Evolutionary conservation across 2,329 filamentous ascomycete genomes (phyloP), one percentile per base, ranked within the genome.

Genomic region (Fusarium irregulare): DNA sequence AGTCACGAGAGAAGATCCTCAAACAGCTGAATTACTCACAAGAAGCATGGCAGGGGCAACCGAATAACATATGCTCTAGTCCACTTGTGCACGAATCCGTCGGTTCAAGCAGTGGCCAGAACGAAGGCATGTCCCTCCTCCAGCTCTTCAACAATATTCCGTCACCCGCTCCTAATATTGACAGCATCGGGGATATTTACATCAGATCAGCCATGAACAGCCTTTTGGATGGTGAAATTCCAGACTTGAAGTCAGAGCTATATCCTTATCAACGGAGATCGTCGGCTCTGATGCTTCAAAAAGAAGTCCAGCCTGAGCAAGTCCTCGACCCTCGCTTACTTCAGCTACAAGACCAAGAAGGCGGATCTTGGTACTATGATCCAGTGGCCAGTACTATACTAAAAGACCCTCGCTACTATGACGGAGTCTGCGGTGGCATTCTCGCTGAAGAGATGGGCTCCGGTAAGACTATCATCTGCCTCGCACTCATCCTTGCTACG

Each of bases 381-480:
- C 83, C 87, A 7, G 86, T 90, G 46, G 86, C 88, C 18, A 87
- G 88, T 1, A 83, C 83, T 0, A 86, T 93, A 49, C 77, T 92
- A 1, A 83, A 84, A 37, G 87, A 91, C n/a, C 90, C 92, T 13
- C 85, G 87, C 4, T 87, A 88, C 62, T 97, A 95, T 72, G 93
- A 96, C 46, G 86, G 89, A 27, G 87, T 90, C 7, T 85, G 86
- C 61, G 94, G 94, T 34, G 95, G 94, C 4, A 91, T 95, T 16
- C 81, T 94, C 16, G 92, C 92, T 0, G 93, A 96, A 76, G 91
- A 92, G 68, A 94, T 94, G 92, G 91, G 91, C 8, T 82, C 87
- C 1, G 94, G 95, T 0, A 98, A 98, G 81, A 98, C 95, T 0
- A 80, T 98, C 27, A 97, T 98, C 13, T 95, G 92, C 68, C 81